Evolutionary conservation across 495 filamentous ascomycete species (phyloP), one percentile per base, ranked within the genome.

Genomic region (Extremus antarcticus): DNA sequence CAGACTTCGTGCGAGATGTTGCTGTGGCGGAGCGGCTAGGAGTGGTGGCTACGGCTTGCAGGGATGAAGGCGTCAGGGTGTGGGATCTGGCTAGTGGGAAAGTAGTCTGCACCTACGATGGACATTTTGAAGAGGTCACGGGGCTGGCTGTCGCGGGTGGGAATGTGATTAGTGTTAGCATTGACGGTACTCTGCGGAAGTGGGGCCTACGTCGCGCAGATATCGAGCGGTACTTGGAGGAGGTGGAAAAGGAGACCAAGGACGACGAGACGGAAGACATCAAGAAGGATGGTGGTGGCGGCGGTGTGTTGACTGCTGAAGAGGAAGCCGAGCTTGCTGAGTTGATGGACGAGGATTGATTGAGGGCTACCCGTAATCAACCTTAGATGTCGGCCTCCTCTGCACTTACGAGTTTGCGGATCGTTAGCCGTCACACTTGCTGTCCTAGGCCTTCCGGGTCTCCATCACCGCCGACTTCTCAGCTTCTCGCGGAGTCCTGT

Each of bases 41-140:
- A n/a, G 90, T 85, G 85, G 78, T 91, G n/a, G 73, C 94, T 20
- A 96, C 90, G 0, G 90, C 83, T 0, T 95, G 92, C 54, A 73
- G 92, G 53, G 88, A 95, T 65, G 92, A 98, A 69, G 82, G 94
- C 55, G 77, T 98, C 47, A 84, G 91, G 56, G 79, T 96, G 13
- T 98, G 91, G 91, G 84, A 95, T 65, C 65, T 74, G 68, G 73
- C 76, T 61, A 87, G 78, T 47, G 92, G 89, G 16, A 77, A 85
- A 57, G 74, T 95, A 45, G 75, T 85, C 60, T 85, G 87, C 63
- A 77, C 78, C 1, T 88, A 91, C 52, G 76, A 79, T 17, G 92
- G 92, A 0, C 92, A 98, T 67, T 96, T 80, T 66, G 88, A 97
- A 60, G 92, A 96, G 64, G 85, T 98, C 24, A 95, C 86, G 3